Base-by-base conservation (phyloP, 129 eudicot species). In the Oenanthe sinensis region DNA sequence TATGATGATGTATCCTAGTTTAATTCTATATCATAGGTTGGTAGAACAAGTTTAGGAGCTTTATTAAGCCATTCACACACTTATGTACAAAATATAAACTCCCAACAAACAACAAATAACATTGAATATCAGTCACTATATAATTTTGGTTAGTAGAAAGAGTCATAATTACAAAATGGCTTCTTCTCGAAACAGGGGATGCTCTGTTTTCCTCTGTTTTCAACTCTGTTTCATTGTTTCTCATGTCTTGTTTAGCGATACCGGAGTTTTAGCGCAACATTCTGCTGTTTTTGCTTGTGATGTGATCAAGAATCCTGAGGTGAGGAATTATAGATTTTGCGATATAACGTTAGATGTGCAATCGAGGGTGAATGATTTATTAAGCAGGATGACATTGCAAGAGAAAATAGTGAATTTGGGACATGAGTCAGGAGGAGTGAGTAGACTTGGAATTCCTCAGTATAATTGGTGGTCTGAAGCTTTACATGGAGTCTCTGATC, bases 381-480 rank as follows among this genome's bases (percentile, higher is more conserved):
- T 91, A 0, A 77, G 84, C 40, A 75, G 92, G 79, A 78, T 95
- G 19, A 91, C 97, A 77, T 82, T 95, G 88, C 83, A 81, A 43
- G 98, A 95, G 79, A 95, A 95, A 83, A 81, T 91, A 70, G 83
- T 81, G 75, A 84, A 81, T 77, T 79, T 92, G 80, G 88, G 86
- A 14, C 75, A 89, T 78, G 82, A 75, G 12, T 85, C 98, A 0
- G 84, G 78, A n/a, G 86, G 89, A 16, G 81, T 86, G 36, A 77
- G 76, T 48, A 80, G 98, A 80, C 94, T 95, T 2, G 98, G 98
- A 28, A 85, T 95, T 26, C 97, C 97, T 1, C 83, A 79, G 55
- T 95, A 95, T 75, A 91, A 95, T 76, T 95, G 96, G 97, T 95
- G 98, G 98, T 95, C 98, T 0, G 98, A 95, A 85, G 97, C 96